Evolutionary conservation across 192 early-diverging fungal species (phyloP).

Genomic region (Backusella parvicylindrica): DNA sequence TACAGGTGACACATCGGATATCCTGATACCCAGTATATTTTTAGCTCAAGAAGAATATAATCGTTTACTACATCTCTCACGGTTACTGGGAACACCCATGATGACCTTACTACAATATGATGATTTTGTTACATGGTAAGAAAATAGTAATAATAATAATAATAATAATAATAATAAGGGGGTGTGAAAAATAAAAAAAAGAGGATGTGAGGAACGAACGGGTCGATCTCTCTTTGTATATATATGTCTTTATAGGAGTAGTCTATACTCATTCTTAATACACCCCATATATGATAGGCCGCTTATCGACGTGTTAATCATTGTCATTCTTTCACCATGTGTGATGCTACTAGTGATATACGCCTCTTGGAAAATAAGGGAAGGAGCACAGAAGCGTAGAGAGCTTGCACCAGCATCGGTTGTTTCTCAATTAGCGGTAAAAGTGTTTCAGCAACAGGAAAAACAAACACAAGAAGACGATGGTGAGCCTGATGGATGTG

Average conservation of each 20-base stretch:
- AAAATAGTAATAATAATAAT: too few species aligned
- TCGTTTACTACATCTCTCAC: slow-evolving; percentile 42
- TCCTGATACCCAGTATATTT: slow-evolving; percentile 86
- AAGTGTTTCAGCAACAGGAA: slow-evolving; percentile 60
- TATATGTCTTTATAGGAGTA: not conserved
- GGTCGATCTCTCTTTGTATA: not conserved
- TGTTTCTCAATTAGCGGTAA: slow-evolving; percentile 68
- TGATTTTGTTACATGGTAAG: slow-evolving; percentile 38
- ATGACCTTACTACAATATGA: slow-evolving; percentile 33
- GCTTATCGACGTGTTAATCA: slow-evolving; percentile 73
- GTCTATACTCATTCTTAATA: not conserved
- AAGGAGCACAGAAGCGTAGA: slow-evolving; percentile 59
- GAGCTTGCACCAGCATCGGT: slow-evolving; percentile 73
- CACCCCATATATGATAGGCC: slow-evolving; percentile 49
- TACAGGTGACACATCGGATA: slow-evolving; percentile 77
- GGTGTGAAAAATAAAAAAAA: not conserved
- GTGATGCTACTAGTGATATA: slow-evolving; percentile 73
- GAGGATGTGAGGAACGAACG: not conserved
- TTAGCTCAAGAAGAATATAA: slow-evolving; percentile 68
- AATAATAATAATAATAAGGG: not conserved
- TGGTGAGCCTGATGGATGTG: slow-evolving; percentile 74
- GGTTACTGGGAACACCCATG: slow-evolving; percentile 21
- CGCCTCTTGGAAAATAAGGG: slow-evolving; percentile 63
- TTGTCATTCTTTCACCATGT: slow-evolving; percentile 74
- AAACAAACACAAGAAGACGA: slow-evolving; percentile 47